Base-by-base conservation (phyloP, 352 stramenopile species). In the Phytophthora lateralis region DNA sequence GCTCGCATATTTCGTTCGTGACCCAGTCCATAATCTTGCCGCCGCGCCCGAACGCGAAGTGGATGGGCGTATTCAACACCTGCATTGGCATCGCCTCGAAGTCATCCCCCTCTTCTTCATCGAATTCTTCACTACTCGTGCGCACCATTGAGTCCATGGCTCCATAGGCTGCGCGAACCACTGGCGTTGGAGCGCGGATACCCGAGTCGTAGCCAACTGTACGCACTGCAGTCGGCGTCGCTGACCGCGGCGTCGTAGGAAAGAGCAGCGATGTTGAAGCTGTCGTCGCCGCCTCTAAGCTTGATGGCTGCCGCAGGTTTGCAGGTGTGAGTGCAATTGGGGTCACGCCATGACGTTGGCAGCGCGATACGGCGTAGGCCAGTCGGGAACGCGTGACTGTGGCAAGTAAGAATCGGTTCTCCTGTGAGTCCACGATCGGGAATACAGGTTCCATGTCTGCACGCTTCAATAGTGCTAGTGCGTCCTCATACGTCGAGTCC, bases 1-100 rank as follows among this genome's bases (percentile, higher is more conserved):
- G 72, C 26, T 73, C 66, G 53, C 82, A 90, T 14, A 86, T 44
- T 42, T 86, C 71, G 60, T 92, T 90, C 10, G 77, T 83, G 15
- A 78, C 80, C 82, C 82, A 91, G 58, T 89, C 75, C 75, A 93
- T 88, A 47, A 91, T 47, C 45, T 87, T 82, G 6, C 85, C 85
- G n/a, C 85, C 85, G 11, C 85, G 78, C 34, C 71, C 63, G 51
- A 90, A 88, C 0, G 78, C 82, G 41, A 90, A 91, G 53, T 89
- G 80, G 55, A 93, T 84, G 17, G 76, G 77, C 39, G 69, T 76
- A 42, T 81, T 74, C 17, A 89, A 51, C 20, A 85, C 37, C 14
- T 73, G 60, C 18, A 71, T 45, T n/a, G 52, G 60, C 11, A 61
- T 12, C 24, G 66, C 54, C 15, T 64, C 55, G 7, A 66, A 30